Evolutionary conservation across 345 rosid species (phyloP), one percentile per base, ranked within the genome.

Genomic region (Camelina hispida): DNA sequence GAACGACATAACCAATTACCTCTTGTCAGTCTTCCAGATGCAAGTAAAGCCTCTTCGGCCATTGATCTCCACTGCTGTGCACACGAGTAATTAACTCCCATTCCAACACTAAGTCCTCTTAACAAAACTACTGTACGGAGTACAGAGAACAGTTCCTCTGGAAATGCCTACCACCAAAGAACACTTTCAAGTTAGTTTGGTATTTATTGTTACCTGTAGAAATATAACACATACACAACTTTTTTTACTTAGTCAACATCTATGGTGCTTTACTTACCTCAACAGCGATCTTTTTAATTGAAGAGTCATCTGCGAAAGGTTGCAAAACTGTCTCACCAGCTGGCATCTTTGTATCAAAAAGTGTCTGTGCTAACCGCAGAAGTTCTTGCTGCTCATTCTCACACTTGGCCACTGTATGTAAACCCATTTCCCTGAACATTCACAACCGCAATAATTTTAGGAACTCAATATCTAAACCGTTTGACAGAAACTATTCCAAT

Each of bases 81-180:
- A 54, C 96, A 88, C 0, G 94, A 91, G 80, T 83, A 93, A 81
- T 89, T 91, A 69, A 93, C 71, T 66, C 94, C 97, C 20, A 93
- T 85, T 60, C 98, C 98, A 34, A 91, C 96, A 23, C 97, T 89
- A 30, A 93, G 94, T 55, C 98, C 98, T 85, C 98, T 87, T 72
- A 91, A 73, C 44, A 93, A 85, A 80, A 87, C 84, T 62, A 91
- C 91, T 0, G 98, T 91, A 40, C 97, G 93, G 51, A 93, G 94
- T 62, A 91, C 88, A 55, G 96, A 89, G 83, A 88, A 91, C 60
- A 93, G 82, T 63, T 93, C 96, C 83, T 93, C 98, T 17, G 97
- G 97, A 81, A 93, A 93, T 56, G 90, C 82, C 98, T 91, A 78
- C 28, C 46, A 74, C 22, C 40, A 77, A 71, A 55, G 15, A 44